Base-by-base conservation (phyloP, 1,284 basidiomycete species). In the Puccinia brachypodii region DNA sequence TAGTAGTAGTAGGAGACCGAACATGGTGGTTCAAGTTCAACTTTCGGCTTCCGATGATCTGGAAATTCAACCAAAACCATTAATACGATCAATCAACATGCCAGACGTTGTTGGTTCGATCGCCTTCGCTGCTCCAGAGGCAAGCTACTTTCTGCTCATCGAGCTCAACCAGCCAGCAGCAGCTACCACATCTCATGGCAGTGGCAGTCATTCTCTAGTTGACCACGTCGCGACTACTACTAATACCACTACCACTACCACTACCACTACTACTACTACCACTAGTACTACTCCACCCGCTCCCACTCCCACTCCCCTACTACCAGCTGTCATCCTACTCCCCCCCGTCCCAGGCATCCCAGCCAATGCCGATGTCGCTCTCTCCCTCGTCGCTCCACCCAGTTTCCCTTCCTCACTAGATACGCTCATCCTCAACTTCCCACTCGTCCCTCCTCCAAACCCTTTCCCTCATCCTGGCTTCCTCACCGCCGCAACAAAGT, bases 351-450 rank as follows among this genome's bases (percentile, higher is more conserved):
- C 69, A 16, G 69, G 69, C 33, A 53, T 72, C 16, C 69, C 69
- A 9, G 69, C 69, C 19, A 72, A 72, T 53, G 69, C 69, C 22
- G 69, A 72, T 25, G 69, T 72, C 44, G 38, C 69, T 19, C 42
- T 50, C 36, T 33, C n/a, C 14, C 47, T 72, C 28, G 47, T 81
- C n/a, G 53, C 79, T 19, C 79, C 79, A 66, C 79, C 79, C n/a
- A 28, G 44, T 22, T 81, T 64, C 36, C 79, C 79, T n/a, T 81
- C 33, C 40, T 71, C 79, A 2, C 53, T 81, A 6, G 69, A 50
- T 22, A 81, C 69, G 25, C 42, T 81, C 38, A 36, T 81, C 42
- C 66, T 81, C 58, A 73, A 66, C 31, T 81, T 81, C 62, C 69
- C 79, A 7, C 33, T 50, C 31, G 58, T 71, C n/a, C 71, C 68